Conservation (phyloP, 2,329 filamentous ascomycete genomes). For the Xylariaceae sp. region DNA sequence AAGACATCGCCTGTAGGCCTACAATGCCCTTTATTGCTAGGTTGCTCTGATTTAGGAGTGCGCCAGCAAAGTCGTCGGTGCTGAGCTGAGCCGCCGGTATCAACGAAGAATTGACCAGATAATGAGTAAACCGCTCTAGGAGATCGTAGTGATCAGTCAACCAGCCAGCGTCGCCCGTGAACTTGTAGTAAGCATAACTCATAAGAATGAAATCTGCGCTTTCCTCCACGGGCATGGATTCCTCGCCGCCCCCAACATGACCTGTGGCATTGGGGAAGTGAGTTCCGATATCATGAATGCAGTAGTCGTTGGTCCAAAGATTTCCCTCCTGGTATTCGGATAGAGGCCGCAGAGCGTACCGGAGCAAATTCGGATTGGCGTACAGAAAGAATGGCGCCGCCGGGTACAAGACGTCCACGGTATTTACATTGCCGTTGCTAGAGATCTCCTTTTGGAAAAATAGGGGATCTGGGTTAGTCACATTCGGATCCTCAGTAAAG, state of each 20-base stretch:
- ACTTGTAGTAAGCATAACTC: slow-evolving; percentile 41
- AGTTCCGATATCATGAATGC: slow-evolving; percentile 66
- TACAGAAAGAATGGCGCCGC: slow-evolving; percentile 79
- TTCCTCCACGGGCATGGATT: slow-evolving; percentile 69
- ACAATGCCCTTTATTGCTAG: slow-evolving; percentile 73
- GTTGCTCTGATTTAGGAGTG: slow-evolving; percentile 66
- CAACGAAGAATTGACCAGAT: slow-evolving; percentile 63
- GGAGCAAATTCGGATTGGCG: slow-evolving; percentile 71
- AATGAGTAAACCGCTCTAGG: slow-evolving; percentile 65
- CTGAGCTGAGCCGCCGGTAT: slow-evolving; percentile 64
- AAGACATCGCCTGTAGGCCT: slow-evolving; percentile 71
- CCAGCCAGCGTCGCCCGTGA: slow-evolving; percentile 30
- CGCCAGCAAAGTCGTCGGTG: slow-evolving; percentile 70
- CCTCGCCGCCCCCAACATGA: slow-evolving; percentile 60
- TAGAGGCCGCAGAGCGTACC: slow-evolving; percentile 69
- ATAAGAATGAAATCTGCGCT: slow-evolving; percentile 71
- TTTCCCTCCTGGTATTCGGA: slow-evolving; percentile 73
- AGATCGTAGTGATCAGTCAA: slow-evolving; percentile 51
- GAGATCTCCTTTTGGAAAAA: slow-evolving; percentile 81
- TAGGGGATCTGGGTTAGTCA: slow-evolving; percentile 48
- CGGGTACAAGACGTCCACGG: slow-evolving; percentile 80
- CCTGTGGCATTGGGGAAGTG: slow-evolving; percentile 69
- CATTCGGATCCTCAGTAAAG: slow-evolving; percentile 58
- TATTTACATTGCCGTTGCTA: slow-evolving; percentile 73
- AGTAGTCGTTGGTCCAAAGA: slow-evolving; percentile 74